Percentiles rank a stretch among this genome's conserved stretches.
Conservation (phyloP, 2,329 filamentous ascomycete genomes). For the Cladosporium oxysporum region DNA sequence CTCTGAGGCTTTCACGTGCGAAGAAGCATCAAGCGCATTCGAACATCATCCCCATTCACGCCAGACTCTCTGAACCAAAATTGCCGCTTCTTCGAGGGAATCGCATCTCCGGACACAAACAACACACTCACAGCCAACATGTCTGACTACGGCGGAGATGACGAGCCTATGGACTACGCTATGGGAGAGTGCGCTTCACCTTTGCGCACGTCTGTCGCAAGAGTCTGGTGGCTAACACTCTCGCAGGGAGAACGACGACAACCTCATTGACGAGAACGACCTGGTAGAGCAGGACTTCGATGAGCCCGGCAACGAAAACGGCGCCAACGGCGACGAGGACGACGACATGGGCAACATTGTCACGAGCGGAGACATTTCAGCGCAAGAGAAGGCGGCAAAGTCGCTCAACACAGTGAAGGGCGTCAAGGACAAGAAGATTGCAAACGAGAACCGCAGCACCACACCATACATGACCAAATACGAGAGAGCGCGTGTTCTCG, state of each 20-base stretch:
- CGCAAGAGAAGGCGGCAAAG: slow-evolving; percentile 44
- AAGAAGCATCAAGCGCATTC: neutral
- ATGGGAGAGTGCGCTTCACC: slow-evolving; percentile 32
- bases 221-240: slow-evolving; percentile 2
- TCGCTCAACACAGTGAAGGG: slow-evolving; percentile 59
- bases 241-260: slow-evolving; percentile 39
- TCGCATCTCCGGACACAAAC: neutral
- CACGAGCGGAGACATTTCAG: slow-evolving; percentile 54
- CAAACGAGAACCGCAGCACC: slow-evolving; percentile 82
- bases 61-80: neutral
- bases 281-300: slow-evolving; percentile 51
- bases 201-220: neutral
- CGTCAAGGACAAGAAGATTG: slow-evolving; percentile 79
- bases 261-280: slow-evolving; percentile 50
- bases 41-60: neutral
- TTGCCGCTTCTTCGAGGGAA: neutral
- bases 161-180: slow-evolving; percentile 40
- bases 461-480: slow-evolving; percentile 99
- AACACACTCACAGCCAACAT: slow-evolving; percentile 32
- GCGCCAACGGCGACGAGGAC: slow-evolving; percentile 29
- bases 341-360: slow-evolving; percentile 46
- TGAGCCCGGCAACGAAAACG: slow-evolving; percentile 20
- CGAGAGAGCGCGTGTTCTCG: slow-evolving; percentile 88
- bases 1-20: slow-evolving; percentile 20
- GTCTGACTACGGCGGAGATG: slow-evolving; percentile 51